Evolutionary conservation across 495 filamentous ascomycete species (phyloP), one percentile per base, ranked within the genome.

Genomic region (Acidiella bohemica): DNA sequence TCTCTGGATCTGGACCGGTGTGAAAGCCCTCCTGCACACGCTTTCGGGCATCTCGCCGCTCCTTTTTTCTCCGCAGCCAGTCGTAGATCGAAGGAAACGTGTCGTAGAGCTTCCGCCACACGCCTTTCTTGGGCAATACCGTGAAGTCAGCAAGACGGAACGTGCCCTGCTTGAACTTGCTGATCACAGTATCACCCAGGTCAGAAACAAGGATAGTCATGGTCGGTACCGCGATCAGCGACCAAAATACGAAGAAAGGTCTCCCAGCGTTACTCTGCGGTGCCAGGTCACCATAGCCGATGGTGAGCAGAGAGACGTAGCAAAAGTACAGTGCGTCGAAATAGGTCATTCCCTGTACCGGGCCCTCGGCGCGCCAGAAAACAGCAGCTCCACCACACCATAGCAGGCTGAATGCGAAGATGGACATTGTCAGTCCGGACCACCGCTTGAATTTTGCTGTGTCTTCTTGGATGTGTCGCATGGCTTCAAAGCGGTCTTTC

Each of bases 161-260:
- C 0, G 70, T 73, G 28, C 62, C 71, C 17, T 59, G 57, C 39
- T 76, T 75, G 59, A 75, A 77, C 21, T 54, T 63, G 4, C 57
- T 54, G 13, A 79, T 68, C 29, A 80, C 56, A 0, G 75, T 80
- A 42, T 76, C 69, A 37, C 71, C 73, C 67, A 78, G 73, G 51
- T 76, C 70, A 13, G 63, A 67, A 24, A 80, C 71, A 0, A 80
- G 66, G 42, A 76, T 72, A 0, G 75, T 78, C 74, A 80, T 79
- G 2, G 75, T 80, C 1, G 75, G 75, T 4, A 80, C 68, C 20
- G 75, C 73, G 23, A 78, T 60, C 0, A 78, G 60, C 21, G 43
- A 52, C 63, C 63, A 66, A 1, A 65, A 44, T 2, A 66, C 58
- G 47, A 66, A 66, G 46, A 66, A 60, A 11, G 54, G 53, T n/a